Conservation (phyloP, 371 early-diverging fungal species). For the Mortierella sp. region DNA sequence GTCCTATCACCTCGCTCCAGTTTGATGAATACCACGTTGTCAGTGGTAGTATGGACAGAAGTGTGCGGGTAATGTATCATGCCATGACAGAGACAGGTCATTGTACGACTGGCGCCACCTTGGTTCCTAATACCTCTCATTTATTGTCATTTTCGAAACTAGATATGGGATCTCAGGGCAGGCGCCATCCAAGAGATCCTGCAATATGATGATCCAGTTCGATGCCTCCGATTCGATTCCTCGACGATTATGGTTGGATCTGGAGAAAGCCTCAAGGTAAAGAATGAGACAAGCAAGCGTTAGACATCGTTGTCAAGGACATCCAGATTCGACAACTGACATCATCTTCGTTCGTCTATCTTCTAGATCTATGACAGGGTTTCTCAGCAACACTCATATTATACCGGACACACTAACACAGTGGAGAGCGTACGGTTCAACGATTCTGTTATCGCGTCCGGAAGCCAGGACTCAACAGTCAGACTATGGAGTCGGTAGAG, state of each 20-base stretch:
- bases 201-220: slow-evolving; percentile 63
- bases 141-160: slow-evolving; percentile 1
- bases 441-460: slow-evolving; percentile 62
- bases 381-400: slow-evolving; percentile 65
- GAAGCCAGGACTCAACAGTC: slow-evolving; percentile 65
- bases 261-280: slow-evolving; percentile 65
- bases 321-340: neutral
- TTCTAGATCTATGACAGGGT: slow-evolving; percentile 69
- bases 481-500: slow-evolving; percentile 64
- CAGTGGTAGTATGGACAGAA: slow-evolving; percentile 83
- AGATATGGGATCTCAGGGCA: slow-evolving; percentile 89
- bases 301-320: neutral
- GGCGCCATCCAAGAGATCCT: slow-evolving; percentile 74
- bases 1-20: slow-evolving; percentile 75
- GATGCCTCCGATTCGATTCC: slow-evolving; percentile 69
- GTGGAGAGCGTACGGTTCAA: slow-evolving; percentile 63
- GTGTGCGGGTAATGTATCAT: slow-evolving; percentile 70
- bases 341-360: neutral
- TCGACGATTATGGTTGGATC: slow-evolving; percentile 64
- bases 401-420: slow-evolving; percentile 60
- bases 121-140: neutral
- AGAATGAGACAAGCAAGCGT: neutral
- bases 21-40: slow-evolving; percentile 85
- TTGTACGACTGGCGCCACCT: neutral
- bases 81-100: too few species aligned